phyloP scores from a whole-genome alignment of 805 yeast genomes.

The Candida verbasci region DNA sequence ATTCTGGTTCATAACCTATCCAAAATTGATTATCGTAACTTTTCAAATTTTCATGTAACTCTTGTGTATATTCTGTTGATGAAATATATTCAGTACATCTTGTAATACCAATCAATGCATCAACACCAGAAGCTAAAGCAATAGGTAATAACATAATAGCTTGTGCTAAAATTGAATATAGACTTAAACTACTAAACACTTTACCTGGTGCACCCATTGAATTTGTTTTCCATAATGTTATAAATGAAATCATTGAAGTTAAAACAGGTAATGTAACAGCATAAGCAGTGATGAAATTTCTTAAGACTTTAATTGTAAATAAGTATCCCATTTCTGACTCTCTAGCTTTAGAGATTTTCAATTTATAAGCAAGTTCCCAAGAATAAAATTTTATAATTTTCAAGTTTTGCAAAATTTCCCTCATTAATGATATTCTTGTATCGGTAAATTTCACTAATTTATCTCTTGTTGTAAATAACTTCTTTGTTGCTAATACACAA shows the following conservation, averaged over 20 bases:
- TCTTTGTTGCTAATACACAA: slow-evolving; percentile 32
- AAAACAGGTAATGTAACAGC: slow-evolving; percentile 41
- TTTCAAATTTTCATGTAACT: slow-evolving; percentile 11
- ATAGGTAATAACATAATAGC: slow-evolving; percentile 41
- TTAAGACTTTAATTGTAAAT: slow-evolving; percentile 37
- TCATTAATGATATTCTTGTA: slow-evolving; percentile 37
- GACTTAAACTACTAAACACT: slow-evolving; percentile 40
- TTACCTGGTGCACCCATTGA: slow-evolving; percentile 31
- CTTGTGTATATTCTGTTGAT: slow-evolving; percentile 19
- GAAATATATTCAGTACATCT: slow-evolving; percentile 23
- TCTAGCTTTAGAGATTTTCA: slow-evolving; percentile 31
- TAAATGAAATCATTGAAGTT: slow-evolving; percentile 42
- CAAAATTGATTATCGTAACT: slow-evolving; percentile 6
- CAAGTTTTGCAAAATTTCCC: slow-evolving; percentile 37
- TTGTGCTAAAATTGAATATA: slow-evolving; percentile 40
- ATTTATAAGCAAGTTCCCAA: slow-evolving; percentile 42
- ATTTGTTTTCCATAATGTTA: slow-evolving; percentile 44
- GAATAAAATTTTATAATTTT: slow-evolving; percentile 43
- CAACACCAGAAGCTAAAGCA: slow-evolving; percentile 43
- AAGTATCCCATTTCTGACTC: slow-evolving; percentile 35
- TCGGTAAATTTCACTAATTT: slow-evolving; percentile 37
- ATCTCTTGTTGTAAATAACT: slow-evolving; percentile 32
- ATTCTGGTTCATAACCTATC: slow-evolving; percentile 1
- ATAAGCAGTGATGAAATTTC: slow-evolving; percentile 40
- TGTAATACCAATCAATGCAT: slow-evolving; percentile 37